These are phyloP conservation scores for Grigorovia humatica DNA, from an alignment of 805 yeast genomes.

Conservation along the genomic window DNA sequence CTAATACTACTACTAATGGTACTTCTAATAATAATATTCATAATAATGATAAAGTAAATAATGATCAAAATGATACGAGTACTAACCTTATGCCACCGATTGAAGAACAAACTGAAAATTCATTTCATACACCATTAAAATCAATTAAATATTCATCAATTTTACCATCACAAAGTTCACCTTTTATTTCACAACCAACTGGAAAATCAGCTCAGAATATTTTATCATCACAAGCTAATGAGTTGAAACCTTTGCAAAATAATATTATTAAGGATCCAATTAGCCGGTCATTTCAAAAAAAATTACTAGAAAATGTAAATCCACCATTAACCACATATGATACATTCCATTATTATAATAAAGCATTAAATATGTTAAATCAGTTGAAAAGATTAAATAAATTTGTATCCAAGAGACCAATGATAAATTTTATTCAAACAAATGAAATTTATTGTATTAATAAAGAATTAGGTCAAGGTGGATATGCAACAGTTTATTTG, in stretches of 20 bases:
- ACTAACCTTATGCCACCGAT: slow-evolving; percentile 23
- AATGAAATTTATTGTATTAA: slow-evolving; percentile 29
- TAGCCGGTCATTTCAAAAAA: slow-evolving; percentile 31
- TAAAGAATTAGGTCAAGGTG: slow-evolving; percentile 65
- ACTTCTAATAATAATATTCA: background rate
- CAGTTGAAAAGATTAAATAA: slow-evolving; percentile 31
- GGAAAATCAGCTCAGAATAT: background rate
- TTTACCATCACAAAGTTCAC: slow-evolving; percentile 18
- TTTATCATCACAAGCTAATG: background rate
- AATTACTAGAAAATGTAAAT: slow-evolving; percentile 30
- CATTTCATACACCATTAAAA: slow-evolving; percentile 1
- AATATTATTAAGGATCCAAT: slow-evolving; percentile 34
- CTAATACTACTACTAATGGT: no score
- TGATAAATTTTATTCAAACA: slow-evolving; percentile 27
- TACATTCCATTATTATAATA: slow-evolving; percentile 26
- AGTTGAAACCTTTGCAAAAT: background rate
- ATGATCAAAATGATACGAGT: background rate
- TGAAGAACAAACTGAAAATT: slow-evolving; percentile 18
- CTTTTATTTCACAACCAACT: slow-evolving; percentile 25
- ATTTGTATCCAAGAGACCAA: slow-evolving; percentile 30
- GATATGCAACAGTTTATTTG: slow-evolving; percentile 64
- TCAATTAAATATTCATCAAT: background rate
- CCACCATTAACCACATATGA: slow-evolving; percentile 29
- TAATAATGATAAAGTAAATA: background rate
- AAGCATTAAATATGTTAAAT: slow-evolving; percentile 28